Evolutionary conservation across 768 basidiomycete species (phyloP).

Genomic region (Solioccasus polychromus): DNA sequence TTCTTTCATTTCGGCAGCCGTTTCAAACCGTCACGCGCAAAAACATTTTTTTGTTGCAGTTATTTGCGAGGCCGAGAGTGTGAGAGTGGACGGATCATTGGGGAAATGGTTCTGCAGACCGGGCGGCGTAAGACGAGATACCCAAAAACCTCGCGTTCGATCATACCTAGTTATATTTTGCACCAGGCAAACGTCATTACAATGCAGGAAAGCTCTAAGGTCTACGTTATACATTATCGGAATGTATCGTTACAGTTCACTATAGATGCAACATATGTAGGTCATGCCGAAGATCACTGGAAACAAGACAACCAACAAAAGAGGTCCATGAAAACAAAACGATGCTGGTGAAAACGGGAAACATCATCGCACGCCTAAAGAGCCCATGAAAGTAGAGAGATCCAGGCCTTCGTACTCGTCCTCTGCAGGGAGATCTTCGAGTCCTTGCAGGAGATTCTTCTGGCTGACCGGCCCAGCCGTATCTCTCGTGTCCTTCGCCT

Average conservation of each 20-base stretch:
- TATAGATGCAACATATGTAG: slow-evolving; percentile 34
- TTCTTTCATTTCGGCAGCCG: too few species aligned
- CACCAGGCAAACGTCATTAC: neutral
- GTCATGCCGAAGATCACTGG: slow-evolving; percentile 13
- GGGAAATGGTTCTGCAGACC: too few species aligned
- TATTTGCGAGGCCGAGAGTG: too few species aligned
- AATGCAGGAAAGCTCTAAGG: slow-evolving; percentile 18
- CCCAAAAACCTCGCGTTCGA: too few species aligned
- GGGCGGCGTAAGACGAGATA: too few species aligned
- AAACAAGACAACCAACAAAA: slow-evolving; percentile 16
- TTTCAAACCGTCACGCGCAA: too few species aligned
- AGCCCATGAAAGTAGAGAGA: slow-evolving; percentile 83
- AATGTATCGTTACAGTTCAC: slow-evolving; percentile 32
- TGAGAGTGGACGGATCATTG: too few species aligned
- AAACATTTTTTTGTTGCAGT: too few species aligned
- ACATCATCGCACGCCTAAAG: slow-evolving; percentile 53
- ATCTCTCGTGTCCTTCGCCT: slow-evolving; percentile 52
- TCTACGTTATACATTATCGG: slow-evolving; percentile 36
- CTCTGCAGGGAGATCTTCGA: slow-evolving; percentile 89
- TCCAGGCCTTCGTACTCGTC: slow-evolving; percentile 91
- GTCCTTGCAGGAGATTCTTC: slow-evolving; percentile 82
- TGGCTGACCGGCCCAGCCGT: slow-evolving; percentile 59
- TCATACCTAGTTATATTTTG: too few species aligned
- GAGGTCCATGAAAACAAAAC: slow-evolving; percentile 18
- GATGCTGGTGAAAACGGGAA: neutral